Conservation (phyloP, 2,329 filamentous ascomycete genomes). For the Penicillium olsonii region DNA sequence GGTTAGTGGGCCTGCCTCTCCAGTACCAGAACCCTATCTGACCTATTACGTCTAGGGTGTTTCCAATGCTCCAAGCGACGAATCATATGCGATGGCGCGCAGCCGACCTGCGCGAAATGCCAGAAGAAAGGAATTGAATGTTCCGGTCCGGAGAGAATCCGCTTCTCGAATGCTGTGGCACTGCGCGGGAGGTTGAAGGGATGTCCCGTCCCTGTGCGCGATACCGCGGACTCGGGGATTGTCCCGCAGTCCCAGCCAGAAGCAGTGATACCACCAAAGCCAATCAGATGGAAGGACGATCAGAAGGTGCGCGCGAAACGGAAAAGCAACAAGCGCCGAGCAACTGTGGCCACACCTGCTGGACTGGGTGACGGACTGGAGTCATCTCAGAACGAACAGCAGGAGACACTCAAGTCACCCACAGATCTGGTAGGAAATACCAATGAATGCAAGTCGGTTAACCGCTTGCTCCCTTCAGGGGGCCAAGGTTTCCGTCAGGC, state of each 20-base stretch:
- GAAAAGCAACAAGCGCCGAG: not conserved
- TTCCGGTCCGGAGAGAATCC: conserved; percentile 31
- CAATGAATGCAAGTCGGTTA: not conserved
- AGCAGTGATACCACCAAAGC: not conserved
- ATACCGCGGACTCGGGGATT: not conserved
- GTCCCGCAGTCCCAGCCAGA: not conserved
- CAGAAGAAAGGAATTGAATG: conserved; percentile 32
- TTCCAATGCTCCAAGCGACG: conserved; percentile 40
- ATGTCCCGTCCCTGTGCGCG: conserved; percentile 11
- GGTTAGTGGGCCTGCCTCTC: not conserved
- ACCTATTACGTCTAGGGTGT: conserved; percentile 27
- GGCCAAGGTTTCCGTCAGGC: not conserved
- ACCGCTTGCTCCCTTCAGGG: not conserved
- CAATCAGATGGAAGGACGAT: conserved; percentile 16
- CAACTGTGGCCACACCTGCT: not conserved
- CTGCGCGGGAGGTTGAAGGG: conserved; percentile 21
- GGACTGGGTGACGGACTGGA: not conserved
- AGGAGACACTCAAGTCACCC: not conserved
- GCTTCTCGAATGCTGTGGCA: conserved; percentile 28
- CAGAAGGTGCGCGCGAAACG: not conserved
- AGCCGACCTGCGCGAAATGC: conserved; percentile 37
- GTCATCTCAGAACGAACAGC: not conserved
- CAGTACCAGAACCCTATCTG: not conserved
- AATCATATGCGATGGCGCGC: conserved; percentile 37
- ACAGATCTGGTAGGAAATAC: not conserved